These are phyloP conservation scores for Exsudoporus frostii DNA, from an alignment of 768 basidiomycete genomes.

Conservation along the genomic window DNA sequence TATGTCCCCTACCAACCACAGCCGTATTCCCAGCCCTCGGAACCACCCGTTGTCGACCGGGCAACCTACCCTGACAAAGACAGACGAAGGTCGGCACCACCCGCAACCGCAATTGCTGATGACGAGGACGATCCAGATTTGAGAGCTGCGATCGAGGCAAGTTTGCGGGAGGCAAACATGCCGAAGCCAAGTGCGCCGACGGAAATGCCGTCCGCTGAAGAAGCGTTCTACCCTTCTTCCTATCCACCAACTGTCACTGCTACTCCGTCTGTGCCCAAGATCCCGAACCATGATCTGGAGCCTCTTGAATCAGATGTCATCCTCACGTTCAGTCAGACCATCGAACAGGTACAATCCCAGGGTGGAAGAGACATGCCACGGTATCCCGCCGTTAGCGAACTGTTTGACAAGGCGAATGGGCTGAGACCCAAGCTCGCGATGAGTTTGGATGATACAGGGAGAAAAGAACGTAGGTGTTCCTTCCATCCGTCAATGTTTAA, in stretches of 20 bases:
- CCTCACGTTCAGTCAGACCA: constrained; percentile 85
- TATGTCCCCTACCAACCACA: constrained; percentile 62
- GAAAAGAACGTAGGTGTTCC: constrained; percentile 73
- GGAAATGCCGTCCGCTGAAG: constrained; percentile 54
- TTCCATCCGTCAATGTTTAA: not conserved
- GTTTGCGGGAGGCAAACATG: constrained; percentile 78
- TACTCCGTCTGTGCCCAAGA: constrained; percentile 43
- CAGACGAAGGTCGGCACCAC: constrained; percentile 18
- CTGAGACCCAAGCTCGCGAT: constrained; percentile 79
- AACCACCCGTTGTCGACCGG: constrained; percentile 66
- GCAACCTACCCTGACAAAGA: constrained; percentile 38
- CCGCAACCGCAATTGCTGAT: constrained; percentile 31
- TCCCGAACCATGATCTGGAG: constrained; percentile 78
- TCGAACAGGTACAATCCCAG: constrained; percentile 78
- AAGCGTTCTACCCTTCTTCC: constrained; percentile 44
- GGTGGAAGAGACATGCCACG: constrained; percentile 75
- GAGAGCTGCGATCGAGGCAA: constrained; percentile 92
- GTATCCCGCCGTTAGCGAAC: constrained; percentile 79
- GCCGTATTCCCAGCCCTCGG: constrained; percentile 49
- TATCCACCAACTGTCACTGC: constrained; percentile 40
- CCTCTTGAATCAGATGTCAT: constrained; percentile 83
- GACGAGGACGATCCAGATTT: constrained; percentile 93
- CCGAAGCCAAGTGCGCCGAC: constrained; percentile 78
- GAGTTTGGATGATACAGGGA: constrained; percentile 77
- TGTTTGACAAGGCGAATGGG: constrained; percentile 79